Conservation (phyloP, 768 basidiomycete genomes). For the Boletus subcaerulescens region DNA sequence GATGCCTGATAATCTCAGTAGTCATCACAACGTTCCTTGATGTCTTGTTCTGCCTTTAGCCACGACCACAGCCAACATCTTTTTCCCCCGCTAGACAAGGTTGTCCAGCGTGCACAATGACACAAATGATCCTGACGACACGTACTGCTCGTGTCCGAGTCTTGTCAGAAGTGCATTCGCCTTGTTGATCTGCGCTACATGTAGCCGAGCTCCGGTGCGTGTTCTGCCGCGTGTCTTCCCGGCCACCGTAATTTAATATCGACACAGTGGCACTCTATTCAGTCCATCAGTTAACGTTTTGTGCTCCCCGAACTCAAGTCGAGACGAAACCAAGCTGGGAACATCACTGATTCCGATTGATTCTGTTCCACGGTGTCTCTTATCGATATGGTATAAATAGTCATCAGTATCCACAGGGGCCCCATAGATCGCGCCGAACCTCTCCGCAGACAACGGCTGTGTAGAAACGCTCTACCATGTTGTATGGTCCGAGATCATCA, state of each 20-base stretch:
- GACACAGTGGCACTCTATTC: neutral
- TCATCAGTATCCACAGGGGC: neutral
- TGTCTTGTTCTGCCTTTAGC: constrained; percentile 31
- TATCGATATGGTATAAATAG: constrained; percentile 5
- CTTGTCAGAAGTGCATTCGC: constrained; percentile 19
- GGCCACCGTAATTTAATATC: neutral
- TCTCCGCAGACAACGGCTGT: neutral
- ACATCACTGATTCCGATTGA: neutral
- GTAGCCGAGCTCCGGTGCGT: constrained; percentile 10
- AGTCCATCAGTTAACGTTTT: constrained; percentile 2
- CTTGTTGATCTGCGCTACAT: constrained; percentile 20
- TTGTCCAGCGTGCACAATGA: constrained; percentile 17
- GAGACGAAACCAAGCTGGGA: neutral
- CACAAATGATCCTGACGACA: constrained; percentile 13
- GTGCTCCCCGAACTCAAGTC: neutral
- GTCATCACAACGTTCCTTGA: constrained; percentile 29
- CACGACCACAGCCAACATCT: neutral
- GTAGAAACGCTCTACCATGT: neutral
- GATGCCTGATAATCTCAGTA: constrained; percentile 17
- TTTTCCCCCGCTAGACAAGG: constrained; percentile 12
- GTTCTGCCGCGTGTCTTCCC: constrained; percentile 4
- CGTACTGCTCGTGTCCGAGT: constrained; percentile 10
- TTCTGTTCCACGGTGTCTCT: neutral
- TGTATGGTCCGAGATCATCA: neutral
- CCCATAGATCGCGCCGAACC: neutral